Evolutionary conservation across 371 early-diverging fungal species (phyloP).

Genomic region (Mortierella sp.): DNA sequence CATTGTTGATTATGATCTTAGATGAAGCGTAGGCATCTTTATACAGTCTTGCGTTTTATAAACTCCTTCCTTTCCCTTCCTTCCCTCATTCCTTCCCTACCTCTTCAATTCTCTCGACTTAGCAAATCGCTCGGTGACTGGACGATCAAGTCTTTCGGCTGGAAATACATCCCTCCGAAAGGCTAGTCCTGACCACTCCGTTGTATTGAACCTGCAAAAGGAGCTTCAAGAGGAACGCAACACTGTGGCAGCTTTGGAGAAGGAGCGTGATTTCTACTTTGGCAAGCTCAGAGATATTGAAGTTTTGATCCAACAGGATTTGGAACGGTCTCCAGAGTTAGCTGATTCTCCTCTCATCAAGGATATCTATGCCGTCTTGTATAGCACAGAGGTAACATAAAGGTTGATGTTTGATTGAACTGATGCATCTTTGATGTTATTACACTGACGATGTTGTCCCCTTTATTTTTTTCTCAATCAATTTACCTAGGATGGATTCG

Average conservation of each 20-base stretch:
- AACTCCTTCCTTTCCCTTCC: background rate
- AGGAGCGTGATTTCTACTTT: constrained; percentile 97
- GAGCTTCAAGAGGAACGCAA: constrained; percentile 84
- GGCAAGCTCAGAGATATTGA: constrained; percentile 94
- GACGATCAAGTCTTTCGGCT: constrained; percentile 29
- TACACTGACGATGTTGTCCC: background rate
- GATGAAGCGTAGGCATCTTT: background rate
- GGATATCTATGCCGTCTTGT: constrained; percentile 86
- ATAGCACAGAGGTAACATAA: constrained; percentile 84
- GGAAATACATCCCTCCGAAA: constrained; percentile 39
- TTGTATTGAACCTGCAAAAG: constrained; percentile 75
- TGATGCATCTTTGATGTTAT: background rate
- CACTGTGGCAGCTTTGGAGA: constrained; percentile 91
- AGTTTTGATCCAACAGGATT: constrained; percentile 83
- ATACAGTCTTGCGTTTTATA: background rate
- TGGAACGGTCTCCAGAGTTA: constrained; percentile 64
- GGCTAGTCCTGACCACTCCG: constrained; percentile 57
- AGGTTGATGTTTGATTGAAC: background rate
- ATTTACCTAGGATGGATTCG: constrained; percentile 41
- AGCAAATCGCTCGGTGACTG: constrained; percentile 39
- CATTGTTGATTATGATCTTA: background rate
- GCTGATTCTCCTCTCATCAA: constrained; percentile 66
- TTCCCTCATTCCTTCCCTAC: too few relatives aligned
- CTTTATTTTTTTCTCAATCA: background rate
- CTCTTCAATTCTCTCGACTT: background rate